These are phyloP conservation scores for Lipomyces sp. DNA, from an alignment of 805 yeast genomes.

Conservation along the genomic window DNA sequence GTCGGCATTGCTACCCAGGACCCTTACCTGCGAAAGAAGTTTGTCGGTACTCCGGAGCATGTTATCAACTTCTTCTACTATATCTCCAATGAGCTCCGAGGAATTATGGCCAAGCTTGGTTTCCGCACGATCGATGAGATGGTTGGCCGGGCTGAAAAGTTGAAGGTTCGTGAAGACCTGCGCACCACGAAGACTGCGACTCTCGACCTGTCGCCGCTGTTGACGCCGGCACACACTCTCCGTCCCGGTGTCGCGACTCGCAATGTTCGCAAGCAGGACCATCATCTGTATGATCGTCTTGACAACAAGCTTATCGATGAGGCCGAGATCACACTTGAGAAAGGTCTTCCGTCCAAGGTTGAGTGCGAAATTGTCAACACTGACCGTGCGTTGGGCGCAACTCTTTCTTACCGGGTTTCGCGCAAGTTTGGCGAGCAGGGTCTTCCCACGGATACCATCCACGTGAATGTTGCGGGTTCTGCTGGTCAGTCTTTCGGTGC, in stretches of 20 bases:
- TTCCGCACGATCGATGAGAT: slow-evolving; percentile 94
- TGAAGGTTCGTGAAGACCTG: slow-evolving; percentile 77
- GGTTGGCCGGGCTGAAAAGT: slow-evolving; percentile 95
- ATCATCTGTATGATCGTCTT: slow-evolving; percentile 83
- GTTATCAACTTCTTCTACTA: slow-evolving; percentile 97
- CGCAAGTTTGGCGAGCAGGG: slow-evolving; percentile 91
- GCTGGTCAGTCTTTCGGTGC: slow-evolving; percentile 99
- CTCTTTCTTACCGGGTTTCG: slow-evolving; percentile 89
- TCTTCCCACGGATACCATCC: slow-evolving; percentile 92
- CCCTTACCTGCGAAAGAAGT: slow-evolving; percentile 86
- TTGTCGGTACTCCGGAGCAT: slow-evolving; percentile 96
- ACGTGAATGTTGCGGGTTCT: slow-evolving; percentile 83
- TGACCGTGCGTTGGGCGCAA: slow-evolving; percentile 94
- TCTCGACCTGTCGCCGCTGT: slow-evolving; percentile 85
- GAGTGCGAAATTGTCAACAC: slow-evolving; percentile 93
- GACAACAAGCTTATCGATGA: slow-evolving; percentile 96
- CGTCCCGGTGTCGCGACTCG: slow-evolving; percentile 96
- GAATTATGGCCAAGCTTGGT: slow-evolving; percentile 91
- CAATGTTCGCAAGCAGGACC: slow-evolving; percentile 90
- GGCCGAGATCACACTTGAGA: slow-evolving; percentile 89
- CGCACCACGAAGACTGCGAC: slow-evolving; percentile 87
- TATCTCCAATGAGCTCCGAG: slow-evolving; percentile 86
- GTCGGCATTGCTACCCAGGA: slow-evolving; percentile 99
- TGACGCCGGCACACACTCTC: slow-evolving; percentile 94
- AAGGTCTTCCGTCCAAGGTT: slow-evolving; percentile 93